Percentiles rank a stretch among this genome's conserved stretches.
These are phyloP conservation scores for Alternaria triticina DNA, from an alignment of 2,329 filamentous ascomycete genomes.

Conservation along the genomic window DNA sequence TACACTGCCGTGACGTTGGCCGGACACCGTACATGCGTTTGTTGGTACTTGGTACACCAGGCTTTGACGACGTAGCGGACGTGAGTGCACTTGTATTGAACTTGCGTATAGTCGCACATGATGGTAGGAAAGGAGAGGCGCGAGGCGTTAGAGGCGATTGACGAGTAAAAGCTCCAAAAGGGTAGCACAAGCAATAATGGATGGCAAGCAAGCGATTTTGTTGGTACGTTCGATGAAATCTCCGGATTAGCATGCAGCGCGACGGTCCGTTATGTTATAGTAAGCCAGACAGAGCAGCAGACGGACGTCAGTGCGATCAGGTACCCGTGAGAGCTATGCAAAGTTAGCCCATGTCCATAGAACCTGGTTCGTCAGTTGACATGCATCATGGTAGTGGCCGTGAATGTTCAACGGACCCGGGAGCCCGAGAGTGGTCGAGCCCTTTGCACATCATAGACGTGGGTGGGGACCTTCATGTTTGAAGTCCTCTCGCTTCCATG, in stretches of 20 bases:
- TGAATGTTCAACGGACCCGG: constrained; percentile 27
- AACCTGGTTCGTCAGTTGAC: constrained; percentile 21
- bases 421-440: constrained; percentile 28
- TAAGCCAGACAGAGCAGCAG: constrained; percentile 18
- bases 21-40: constrained; percentile 62
- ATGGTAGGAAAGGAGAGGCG: constrained; percentile 8
- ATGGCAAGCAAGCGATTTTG: constrained; percentile 6
- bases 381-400: constrained; percentile 26
- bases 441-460: constrained; percentile 20
- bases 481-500: constrained; percentile 25
- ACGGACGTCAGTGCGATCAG: constrained; percentile 26
- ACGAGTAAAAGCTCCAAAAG: neutral
- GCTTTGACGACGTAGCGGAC: constrained; percentile 62
- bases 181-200: constrained; percentile 1
- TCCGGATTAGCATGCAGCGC: constrained; percentile 23
- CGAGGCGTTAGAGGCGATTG: constrained; percentile 8
- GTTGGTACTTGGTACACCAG: constrained; percentile 62
- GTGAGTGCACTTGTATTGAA: constrained; percentile 64
- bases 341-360: constrained; percentile 20
- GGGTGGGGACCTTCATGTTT: constrained; percentile 31
- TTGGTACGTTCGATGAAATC: constrained; percentile 10
- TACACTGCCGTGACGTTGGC: constrained; percentile 62
- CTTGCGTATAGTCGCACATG: constrained; percentile 67
- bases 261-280: constrained; percentile 26
- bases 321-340: constrained; percentile 30